phyloP scores from a whole-genome alignment of 441 rosid species.

The Jatropha multifida region DNA sequence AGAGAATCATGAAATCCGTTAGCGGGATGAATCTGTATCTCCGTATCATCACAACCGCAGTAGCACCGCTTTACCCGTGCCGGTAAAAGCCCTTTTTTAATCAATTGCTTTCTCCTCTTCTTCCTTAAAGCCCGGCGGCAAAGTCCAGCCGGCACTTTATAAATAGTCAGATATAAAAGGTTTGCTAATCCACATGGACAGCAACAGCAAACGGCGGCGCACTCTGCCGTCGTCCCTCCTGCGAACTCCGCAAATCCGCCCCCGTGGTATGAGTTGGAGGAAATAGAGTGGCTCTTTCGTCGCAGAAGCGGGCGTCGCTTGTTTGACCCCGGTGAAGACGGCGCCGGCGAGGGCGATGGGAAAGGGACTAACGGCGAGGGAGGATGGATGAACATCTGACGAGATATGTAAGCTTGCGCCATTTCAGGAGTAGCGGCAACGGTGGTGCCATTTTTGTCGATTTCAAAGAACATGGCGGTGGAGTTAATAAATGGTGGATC shows the following conservation, averaged over 20 bases:
- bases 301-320: slow-evolving; percentile 19
- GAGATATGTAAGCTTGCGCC: not conserved
- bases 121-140: slow-evolving; percentile 37
- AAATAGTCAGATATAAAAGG: slow-evolving; percentile 31
- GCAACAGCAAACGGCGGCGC: slow-evolving; percentile 55
- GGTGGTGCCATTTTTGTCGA: not conserved
- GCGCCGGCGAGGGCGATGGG: not conserved
- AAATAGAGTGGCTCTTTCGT: slow-evolving; percentile 1
- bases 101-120: slow-evolving; percentile 30
- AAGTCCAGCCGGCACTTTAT: slow-evolving; percentile 42
- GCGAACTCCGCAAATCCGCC: slow-evolving; percentile 40
- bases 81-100: slow-evolving; percentile 32
- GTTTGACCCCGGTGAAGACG: not conserved
- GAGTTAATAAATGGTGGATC: not conserved
- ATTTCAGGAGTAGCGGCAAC: not conserved
- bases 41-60: slow-evolving; percentile 30
- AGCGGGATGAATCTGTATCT: slow-evolving; percentile 25
- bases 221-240: slow-evolving; percentile 51
- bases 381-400: not conserved
- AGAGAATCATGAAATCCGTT: not conserved
- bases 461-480: not conserved
- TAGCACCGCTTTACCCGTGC: slow-evolving; percentile 12
- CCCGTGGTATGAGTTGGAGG: slow-evolving; percentile 12
- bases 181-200: slow-evolving; percentile 48
- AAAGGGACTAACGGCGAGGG: not conserved